Evolutionary conservation across 352 stramenopile species (phyloP), one percentile per base, ranked within the genome.

Genomic region (Phytophthora aleatoria): DNA sequence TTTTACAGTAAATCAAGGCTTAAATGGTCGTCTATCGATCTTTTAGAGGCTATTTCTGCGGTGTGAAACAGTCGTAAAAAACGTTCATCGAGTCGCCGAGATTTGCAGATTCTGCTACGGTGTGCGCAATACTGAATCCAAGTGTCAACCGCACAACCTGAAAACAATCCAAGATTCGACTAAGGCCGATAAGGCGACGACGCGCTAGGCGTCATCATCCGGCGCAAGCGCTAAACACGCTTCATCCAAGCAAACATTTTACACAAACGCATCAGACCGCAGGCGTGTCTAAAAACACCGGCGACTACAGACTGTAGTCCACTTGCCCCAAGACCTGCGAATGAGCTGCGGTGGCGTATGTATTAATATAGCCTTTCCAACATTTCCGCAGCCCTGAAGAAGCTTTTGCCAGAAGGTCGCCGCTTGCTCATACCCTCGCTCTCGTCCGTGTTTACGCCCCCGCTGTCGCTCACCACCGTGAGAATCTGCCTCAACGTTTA

Each of bases 91-190:
- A 12, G 30, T 30, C 30, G 48, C 48, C 28, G 36, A 50, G 57
- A 58, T 64, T 64, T 50, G 50, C 38, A 66, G 58, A 66, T 66
- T 66, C 58, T 20, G 0, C 2, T 5, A 24, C 16, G 0, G n/a
- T 16, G 31, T 44, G 35, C 3, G 7, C 33, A 31, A 61, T 66
- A 66, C 30, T 61, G 11, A 66, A 54, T 26, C 12, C 41, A 61
- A 31, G 42, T 66, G 43, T 42, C 24, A 5, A 66, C 24, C n/a
- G 41, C 9, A 64, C 50, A 31, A 60, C 49, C 41, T 15, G 41
- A 55, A 55, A 48, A 47, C 43, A 49, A 13, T 3, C 28, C 41
- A 11, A 66, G 58, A 66, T 66, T 66, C 58, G 42, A 15, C 27
- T 7, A 8, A 33, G n/a, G 8, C 6, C n/a, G 15, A n/a, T 11